Conservation (phyloP, 495 filamentous ascomycete species). For the Lindgomyces ingoldianus region DNA sequence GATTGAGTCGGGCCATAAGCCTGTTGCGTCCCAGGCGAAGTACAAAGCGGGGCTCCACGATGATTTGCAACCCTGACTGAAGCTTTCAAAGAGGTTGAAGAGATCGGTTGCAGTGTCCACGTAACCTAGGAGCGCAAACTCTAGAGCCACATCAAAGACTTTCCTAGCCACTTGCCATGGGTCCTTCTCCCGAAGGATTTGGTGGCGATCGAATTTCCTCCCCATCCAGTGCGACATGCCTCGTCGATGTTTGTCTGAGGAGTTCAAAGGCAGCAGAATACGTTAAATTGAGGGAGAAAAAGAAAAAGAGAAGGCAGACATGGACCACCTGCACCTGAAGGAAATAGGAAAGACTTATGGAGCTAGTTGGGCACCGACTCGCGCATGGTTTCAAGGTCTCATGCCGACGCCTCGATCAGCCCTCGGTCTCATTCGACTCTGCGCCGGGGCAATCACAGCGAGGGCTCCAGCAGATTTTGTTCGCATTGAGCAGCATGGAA, state of each 20-base stretch:
- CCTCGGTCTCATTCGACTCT: too few species aligned
- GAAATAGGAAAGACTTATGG: not conserved
- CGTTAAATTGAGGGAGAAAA: too few species aligned
- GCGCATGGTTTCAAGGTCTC: not conserved
- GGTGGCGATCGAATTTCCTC: constrained; percentile 32
- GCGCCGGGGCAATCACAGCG: not conserved
- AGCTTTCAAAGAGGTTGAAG: constrained; percentile 23
- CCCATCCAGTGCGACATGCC: constrained; percentile 31
- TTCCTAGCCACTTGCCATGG: constrained; percentile 34
- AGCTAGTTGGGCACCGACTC: not conserved
- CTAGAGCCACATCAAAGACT: constrained; percentile 31
- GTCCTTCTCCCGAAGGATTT: constrained; percentile 30
- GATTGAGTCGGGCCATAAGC: constrained; percentile 27
- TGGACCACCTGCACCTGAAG: not conserved
- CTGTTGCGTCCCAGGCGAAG: constrained; percentile 36
- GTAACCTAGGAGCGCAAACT: constrained; percentile 35
- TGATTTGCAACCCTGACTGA: constrained; percentile 19
- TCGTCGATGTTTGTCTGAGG: not conserved
- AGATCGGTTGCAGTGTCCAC: constrained; percentile 27
- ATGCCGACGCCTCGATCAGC: too few species aligned
- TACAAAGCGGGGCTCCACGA: constrained; percentile 36
- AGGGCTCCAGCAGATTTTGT: not conserved
- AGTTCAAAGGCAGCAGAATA: not conserved
- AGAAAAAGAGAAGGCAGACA: not conserved
- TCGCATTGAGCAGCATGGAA: constrained; percentile 6